Conservation (phyloP, 2,329 filamentous ascomycete genomes). For the Fusarium compactum region DNA sequence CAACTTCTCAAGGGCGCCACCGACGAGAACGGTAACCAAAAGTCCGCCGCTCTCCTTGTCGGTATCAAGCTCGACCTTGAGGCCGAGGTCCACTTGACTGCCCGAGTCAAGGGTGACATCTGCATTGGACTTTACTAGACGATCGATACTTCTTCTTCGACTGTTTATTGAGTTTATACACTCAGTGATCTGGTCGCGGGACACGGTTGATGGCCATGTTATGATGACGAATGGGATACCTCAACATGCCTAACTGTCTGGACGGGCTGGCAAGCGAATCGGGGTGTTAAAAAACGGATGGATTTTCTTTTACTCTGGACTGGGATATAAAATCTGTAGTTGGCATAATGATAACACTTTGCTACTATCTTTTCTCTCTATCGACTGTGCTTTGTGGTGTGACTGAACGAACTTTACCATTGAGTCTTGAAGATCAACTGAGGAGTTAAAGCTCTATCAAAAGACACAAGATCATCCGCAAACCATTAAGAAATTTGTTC, state of each 20-base stretch:
- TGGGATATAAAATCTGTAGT: conserved; percentile 38
- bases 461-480: not conserved
- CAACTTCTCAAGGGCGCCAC: conserved; percentile 68
- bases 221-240: conserved; percentile 39
- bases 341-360: conserved; percentile 29
- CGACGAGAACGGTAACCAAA: conserved; percentile 68
- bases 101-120: conserved; percentile 71
- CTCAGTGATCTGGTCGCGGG: conserved; percentile 34
- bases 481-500: not conserved
- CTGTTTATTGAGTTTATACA: not conserved
- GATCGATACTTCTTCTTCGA: not conserved
- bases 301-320: conserved; percentile 29
- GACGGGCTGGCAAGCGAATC: conserved; percentile 34
- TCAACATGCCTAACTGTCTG: conserved; percentile 35
- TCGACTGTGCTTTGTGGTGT: not conserved
- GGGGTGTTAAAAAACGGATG: conserved; percentile 30
- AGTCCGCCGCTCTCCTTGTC: conserved; percentile 68
- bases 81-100: conserved; percentile 72
- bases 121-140: conserved; percentile 56
- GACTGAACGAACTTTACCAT: not conserved
- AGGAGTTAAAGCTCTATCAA: not conserved
- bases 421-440: not conserved
- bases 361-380: conserved; percentile 23
- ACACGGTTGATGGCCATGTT: conserved; percentile 29
- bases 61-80: conserved; percentile 74